Evolutionary conservation across 768 basidiomycete species (phyloP).

Genomic region (Lyophyllum semitale): DNA sequence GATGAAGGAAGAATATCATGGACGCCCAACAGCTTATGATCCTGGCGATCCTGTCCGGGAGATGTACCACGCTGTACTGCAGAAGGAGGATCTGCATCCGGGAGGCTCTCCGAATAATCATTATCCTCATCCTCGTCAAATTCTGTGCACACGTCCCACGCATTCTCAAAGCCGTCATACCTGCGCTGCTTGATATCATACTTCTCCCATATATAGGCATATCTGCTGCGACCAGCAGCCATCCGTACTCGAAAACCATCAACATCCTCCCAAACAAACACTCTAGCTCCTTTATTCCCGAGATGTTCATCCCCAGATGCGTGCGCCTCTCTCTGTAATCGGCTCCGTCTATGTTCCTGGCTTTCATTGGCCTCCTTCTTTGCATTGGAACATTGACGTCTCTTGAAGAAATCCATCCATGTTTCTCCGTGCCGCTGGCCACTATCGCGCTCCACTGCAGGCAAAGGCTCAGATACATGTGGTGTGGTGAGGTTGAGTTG

Average conservation of each 20-base stretch:
- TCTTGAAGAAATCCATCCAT: slow-evolving; percentile 5
- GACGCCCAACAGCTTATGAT: no score
- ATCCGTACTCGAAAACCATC: slow-evolving; percentile 20
- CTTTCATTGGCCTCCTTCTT: not conserved
- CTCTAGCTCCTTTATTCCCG: slow-evolving; percentile 19
- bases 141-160: slow-evolving; percentile 23
- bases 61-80: no score
- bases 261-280: slow-evolving; percentile 22
- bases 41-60: not conserved
- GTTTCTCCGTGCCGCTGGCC: slow-evolving; percentile 3
- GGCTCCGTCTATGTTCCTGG: not conserved
- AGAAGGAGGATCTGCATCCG: no score
- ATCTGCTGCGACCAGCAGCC: slow-evolving; percentile 9
- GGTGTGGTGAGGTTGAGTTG: not conserved
- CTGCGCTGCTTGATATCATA: slow-evolving; percentile 13
- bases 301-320: slow-evolving; percentile 2
- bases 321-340: not conserved
- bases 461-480: not conserved
- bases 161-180: slow-evolving; percentile 19
- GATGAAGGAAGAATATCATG: no score
- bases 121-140: slow-evolving; percentile 9
- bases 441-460: not conserved
- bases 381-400: not conserved
- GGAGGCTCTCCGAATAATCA: not conserved
- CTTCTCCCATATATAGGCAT: slow-evolving; percentile 14